phyloP scores from a whole-genome alignment of 1,284 basidiomycete genomes.

The Ustilago trichophora region DNA sequence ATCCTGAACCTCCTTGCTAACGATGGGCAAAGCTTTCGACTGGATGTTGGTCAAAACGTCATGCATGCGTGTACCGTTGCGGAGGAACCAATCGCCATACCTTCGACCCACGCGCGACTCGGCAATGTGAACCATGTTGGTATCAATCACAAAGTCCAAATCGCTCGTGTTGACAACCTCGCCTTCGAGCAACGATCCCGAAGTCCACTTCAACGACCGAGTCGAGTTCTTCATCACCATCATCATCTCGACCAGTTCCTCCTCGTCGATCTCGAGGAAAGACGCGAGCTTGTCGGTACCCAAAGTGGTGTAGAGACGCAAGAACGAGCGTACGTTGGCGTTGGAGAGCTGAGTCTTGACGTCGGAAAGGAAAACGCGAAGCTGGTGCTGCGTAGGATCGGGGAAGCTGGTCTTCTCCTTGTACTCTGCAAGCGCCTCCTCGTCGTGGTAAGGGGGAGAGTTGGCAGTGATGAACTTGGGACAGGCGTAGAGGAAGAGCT shows the following conservation, averaged over 20 bases:
- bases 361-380: constrained; percentile 82
- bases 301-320: constrained; percentile 93
- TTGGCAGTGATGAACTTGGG: constrained; percentile 96
- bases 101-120: constrained; percentile 90
- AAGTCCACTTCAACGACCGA: constrained; percentile 74
- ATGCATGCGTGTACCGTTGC: constrained; percentile 67
- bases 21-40: constrained; percentile 56
- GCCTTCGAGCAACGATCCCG: constrained; percentile 78
- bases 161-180: constrained; percentile 89
- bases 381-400: constrained; percentile 85
- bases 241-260: constrained; percentile 92
- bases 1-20: constrained; percentile 29
- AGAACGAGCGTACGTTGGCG: constrained; percentile 85
- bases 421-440: constrained; percentile 73
- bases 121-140: constrained; percentile 93
- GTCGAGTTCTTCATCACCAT: constrained; percentile 91
- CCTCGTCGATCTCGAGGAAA: constrained; percentile 86
- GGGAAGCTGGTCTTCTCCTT: constrained; percentile 69
- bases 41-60: constrained; percentile 54
- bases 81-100: constrained; percentile 96
- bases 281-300: constrained; percentile 89
- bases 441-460: constrained; percentile 85
- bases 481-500: constrained; percentile 91
- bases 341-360: constrained; percentile 80
- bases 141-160: constrained; percentile 92